Percentiles rank a stretch among this genome's conserved stretches.
These are phyloP conservation scores for Yamadazyma pseudoaaseri DNA, from an alignment of 1,139 yeast species.

Conservation along the genomic window DNA sequence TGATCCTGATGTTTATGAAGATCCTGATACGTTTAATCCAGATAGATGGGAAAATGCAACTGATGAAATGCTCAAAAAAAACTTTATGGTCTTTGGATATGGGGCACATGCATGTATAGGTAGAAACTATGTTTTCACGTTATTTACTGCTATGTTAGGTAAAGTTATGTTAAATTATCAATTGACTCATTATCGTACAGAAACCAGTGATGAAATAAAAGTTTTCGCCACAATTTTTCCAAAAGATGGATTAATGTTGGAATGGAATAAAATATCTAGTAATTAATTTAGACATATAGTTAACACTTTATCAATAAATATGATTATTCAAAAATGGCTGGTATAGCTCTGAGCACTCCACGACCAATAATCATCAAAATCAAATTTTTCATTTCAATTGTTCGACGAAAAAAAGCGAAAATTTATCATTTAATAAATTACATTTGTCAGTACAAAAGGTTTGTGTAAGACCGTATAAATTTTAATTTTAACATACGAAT, in stretches of 20 bases:
- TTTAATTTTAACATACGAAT: not conserved
- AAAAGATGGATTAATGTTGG: slow-evolving; percentile 83
- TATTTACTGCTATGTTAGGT: slow-evolving; percentile 87
- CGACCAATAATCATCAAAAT: not conserved
- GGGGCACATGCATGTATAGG: slow-evolving; percentile 97
- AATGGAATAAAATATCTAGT: slow-evolving; percentile 65
- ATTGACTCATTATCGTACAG: slow-evolving; percentile 78
- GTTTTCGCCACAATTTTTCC: slow-evolving; percentile 99
- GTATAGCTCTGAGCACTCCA: not conserved
- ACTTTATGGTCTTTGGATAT: slow-evolving; percentile 95
- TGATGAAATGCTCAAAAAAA: slow-evolving; percentile 63
- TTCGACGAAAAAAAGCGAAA: slow-evolving; percentile 1
- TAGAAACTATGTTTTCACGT: slow-evolving; percentile 86
- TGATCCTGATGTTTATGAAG: slow-evolving; percentile 92
- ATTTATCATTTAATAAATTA: not conserved
- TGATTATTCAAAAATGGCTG: too few relatives aligned
- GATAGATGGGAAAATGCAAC: slow-evolving; percentile 78
- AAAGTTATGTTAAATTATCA: slow-evolving; percentile 80
- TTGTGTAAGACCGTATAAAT: not conserved
- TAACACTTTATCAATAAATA: too few relatives aligned
- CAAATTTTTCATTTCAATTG: not conserved
- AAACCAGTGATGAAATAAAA: slow-evolving; percentile 82
- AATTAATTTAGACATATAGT: too few relatives aligned
- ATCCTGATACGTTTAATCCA: slow-evolving; percentile 91
- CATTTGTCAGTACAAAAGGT: slow-evolving; percentile 1